Percentiles rank a stretch among this genome's conserved stretches.
Conservation (phyloP, 116 monocot species). For the Phalaenopsis hybrid region DNA sequence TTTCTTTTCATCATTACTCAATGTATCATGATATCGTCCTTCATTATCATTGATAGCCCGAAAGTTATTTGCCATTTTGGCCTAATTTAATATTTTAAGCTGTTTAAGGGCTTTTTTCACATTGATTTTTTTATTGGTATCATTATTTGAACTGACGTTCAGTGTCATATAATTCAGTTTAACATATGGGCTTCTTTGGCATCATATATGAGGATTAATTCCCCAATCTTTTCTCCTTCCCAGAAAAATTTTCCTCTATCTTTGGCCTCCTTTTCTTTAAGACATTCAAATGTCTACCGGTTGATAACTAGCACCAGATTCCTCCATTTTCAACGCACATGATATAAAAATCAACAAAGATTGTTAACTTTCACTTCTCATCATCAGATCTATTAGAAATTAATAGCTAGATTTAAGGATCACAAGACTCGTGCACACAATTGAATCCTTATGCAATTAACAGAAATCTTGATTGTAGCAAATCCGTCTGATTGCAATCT, state of each 20-base stretch:
- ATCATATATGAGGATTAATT: not conserved
- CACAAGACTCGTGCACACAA: not conserved
- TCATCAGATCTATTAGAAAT: not conserved
- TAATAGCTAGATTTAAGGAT: not conserved
- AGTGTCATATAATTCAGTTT: not conserved
- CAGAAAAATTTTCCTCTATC: not conserved
- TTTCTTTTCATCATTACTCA: not conserved
- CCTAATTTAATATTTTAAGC: not conserved
- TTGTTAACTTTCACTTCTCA: not conserved
- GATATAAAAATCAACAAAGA: not conserved
- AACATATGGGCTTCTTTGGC: not conserved
- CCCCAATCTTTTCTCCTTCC: not conserved
- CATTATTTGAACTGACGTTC: not conserved
- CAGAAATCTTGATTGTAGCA: not conserved
- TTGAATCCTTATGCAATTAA: not conserved
- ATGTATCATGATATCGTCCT: not conserved
- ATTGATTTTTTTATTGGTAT: not conserved
- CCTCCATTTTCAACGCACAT: not conserved
- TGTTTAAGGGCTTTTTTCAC: no score
- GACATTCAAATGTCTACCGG: not conserved
- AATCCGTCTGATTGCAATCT: not conserved
- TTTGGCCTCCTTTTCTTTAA: not conserved
- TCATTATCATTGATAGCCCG: not conserved
- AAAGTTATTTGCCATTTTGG: not conserved
- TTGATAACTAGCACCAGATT: not conserved